Evolutionary conservation across 306 rosid genomes (phyloP).

Genomic region (Prosopis cineraria): DNA sequence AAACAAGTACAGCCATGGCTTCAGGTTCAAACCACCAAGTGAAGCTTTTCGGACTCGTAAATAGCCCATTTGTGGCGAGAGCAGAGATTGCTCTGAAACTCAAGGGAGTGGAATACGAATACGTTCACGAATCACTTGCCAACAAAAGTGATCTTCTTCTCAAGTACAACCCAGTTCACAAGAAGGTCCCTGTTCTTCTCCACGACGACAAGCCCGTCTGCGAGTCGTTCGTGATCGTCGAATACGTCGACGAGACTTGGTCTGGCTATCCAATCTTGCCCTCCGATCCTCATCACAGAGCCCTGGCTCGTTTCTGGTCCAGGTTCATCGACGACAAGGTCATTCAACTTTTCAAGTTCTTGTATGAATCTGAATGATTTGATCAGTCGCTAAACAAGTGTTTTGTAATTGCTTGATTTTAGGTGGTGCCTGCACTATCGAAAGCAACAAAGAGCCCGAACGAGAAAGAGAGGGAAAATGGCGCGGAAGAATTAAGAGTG

Average conservation of each 20-base stretch:
- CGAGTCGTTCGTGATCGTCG: constrained; percentile 48
- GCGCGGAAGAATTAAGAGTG: constrained; percentile 37
- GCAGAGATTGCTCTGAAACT: too few relatives aligned
- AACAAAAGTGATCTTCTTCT: too few relatives aligned
- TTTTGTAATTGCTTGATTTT: background rate
- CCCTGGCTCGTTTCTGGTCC: too few relatives aligned
- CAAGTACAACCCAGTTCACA: too few relatives aligned
- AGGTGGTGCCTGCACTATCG: constrained; percentile 7
- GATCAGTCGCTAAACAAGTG: background rate
- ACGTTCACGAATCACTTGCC: too few relatives aligned
- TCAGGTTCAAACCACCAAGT: constrained; percentile 28
- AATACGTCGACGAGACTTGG: constrained; percentile 51
- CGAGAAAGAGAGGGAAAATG: constrained; percentile 40
- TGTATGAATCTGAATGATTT: background rate
- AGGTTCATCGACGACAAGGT: too few relatives aligned
- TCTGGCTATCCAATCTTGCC: too few relatives aligned
- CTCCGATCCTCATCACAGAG: too few relatives aligned
- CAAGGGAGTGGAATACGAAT: too few relatives aligned
- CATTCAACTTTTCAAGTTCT: too few relatives aligned
- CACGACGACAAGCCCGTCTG: constrained; percentile 46
- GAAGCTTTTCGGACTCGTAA: constrained; percentile 27
- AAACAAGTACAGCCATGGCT: background rate
- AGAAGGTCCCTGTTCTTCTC: background rate
- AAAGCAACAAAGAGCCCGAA: constrained; percentile 22
- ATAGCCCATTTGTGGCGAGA: background rate